Conservation (phyloP, 2,329 filamentous ascomycete species). For the Ceratocystis colombiana region DNA sequence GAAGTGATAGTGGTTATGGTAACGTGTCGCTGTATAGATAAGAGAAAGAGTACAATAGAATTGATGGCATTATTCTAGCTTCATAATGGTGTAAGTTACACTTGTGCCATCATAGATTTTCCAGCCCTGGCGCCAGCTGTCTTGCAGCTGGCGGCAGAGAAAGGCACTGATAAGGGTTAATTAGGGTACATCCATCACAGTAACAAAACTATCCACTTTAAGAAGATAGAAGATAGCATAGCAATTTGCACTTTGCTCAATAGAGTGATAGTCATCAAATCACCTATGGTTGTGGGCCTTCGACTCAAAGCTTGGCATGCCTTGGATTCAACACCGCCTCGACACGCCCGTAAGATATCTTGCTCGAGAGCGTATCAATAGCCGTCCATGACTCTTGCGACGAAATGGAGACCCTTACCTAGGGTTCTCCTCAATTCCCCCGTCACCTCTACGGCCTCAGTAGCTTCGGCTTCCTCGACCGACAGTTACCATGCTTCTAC, state of each 20-base stretch:
- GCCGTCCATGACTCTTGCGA: slow-evolving; percentile 30
- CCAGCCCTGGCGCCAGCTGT: no score
- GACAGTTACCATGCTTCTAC: not conserved
- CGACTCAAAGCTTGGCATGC: not conserved
- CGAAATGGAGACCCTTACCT: slow-evolving; percentile 17
- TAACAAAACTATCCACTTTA: no score
- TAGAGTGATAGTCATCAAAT: not conserved
- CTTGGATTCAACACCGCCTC: not conserved
- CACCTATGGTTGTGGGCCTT: not conserved
- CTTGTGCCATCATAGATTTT: no score
- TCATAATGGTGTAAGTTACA: no score
- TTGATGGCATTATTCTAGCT: no score
- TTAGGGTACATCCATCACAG: no score
- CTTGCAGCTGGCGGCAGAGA: not conserved
- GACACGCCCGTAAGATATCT: not conserved
- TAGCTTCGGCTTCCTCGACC: not conserved
- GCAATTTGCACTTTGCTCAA: no score
- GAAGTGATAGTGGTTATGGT: not conserved
- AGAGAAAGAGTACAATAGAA: not conserved
- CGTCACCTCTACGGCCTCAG: no score
- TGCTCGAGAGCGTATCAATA: not conserved
- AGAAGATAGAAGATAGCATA: no score
- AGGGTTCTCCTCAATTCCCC: slow-evolving; percentile 11
- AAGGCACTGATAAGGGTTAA: not conserved
- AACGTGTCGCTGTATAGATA: slow-evolving; percentile 4